Evolutionary conservation across 768 basidiomycete genomes (phyloP), one percentile per base, ranked within the genome.

Genomic region (Tubosaeta sp.): DNA sequence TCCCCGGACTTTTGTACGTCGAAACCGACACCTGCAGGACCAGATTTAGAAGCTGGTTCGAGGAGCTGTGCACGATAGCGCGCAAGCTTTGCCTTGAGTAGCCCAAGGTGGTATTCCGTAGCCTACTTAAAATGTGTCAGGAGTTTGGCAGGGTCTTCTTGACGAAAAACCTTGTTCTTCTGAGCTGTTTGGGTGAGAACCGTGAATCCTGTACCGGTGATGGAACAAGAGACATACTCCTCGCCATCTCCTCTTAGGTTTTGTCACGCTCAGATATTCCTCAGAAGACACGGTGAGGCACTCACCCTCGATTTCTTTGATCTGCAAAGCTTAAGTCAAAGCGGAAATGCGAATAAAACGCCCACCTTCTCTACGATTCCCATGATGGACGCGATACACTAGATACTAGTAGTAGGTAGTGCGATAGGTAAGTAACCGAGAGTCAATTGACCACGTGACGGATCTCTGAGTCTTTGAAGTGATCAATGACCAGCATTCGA

Each of bases 271-370:
- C 33, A 66, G 55, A 59, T 25, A 44, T 38, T 34, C 33, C n/a
- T 12, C 9, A 48, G 19, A n/a, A n/a, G n/a, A n/a, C n/a, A 31
- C 3, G 16, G 8, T 7, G 9, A 47, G n/a, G 29, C 43, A 58
- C 88, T 72, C 67, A 91, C 91, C 90, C 81, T 97, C 91, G 57
- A 95, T 95, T 70, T 90, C 92, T 70, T 93, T 95, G 61, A 97
- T 95, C 92, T 95, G 39, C 27, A 27, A 3, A 17, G 35, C n/a
- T 33, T 33, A 56, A 12, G 60, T 8, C 51, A 31, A 47, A 41
- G 50, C 48, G 44, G 35, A 22, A 5, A 34, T 11, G 38, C 37
- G 41, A 16, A 26, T 34, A 17, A n/a, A 68, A 44, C 14, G 48
- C 56, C n/a, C 22, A 76, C 91, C 84, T 97, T 97, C 73, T 97